phyloP scores from a whole-genome alignment of 1,284 basidiomycete genomes.

The Trametes polyzona region DNA sequence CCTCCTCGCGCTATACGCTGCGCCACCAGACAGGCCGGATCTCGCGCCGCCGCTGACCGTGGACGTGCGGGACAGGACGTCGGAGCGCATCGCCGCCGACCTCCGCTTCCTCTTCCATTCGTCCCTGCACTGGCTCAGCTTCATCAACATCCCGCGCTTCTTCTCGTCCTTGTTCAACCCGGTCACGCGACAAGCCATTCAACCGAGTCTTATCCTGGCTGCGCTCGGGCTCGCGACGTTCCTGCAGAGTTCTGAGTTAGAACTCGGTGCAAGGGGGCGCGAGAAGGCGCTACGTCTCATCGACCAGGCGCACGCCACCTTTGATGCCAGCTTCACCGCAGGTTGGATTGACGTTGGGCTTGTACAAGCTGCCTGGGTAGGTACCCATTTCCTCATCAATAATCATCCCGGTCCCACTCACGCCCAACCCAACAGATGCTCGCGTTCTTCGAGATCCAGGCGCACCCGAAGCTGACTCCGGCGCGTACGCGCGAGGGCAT shows the following conservation, averaged over 20 bases:
- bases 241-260: constrained; percentile 68
- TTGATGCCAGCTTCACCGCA: constrained; percentile 70
- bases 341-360: constrained; percentile 72
- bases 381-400: neutral
- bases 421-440: constrained; percentile 50
- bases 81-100: constrained; percentile 53
- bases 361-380: constrained; percentile 73
- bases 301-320: constrained; percentile 65
- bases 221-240: constrained; percentile 67
- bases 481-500: constrained; percentile 58
- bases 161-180: constrained; percentile 61
- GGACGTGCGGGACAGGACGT: constrained; percentile 48
- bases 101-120: constrained; percentile 63
- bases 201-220: constrained; percentile 67
- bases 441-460: constrained; percentile 69
- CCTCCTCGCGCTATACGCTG: constrained; percentile 30
- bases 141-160: constrained; percentile 70
- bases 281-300: constrained; percentile 58
- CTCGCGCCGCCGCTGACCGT: constrained; percentile 35
- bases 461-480: constrained; percentile 59
- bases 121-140: constrained; percentile 72
- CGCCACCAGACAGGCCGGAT: constrained; percentile 18
- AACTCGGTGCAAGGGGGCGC: constrained; percentile 45
- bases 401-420: too few relatives aligned
- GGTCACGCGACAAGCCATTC: constrained; percentile 52